These are phyloP conservation scores for Tuber brumale DNA, from an alignment of 495 filamentous ascomycete genomes.

Conservation along the genomic window DNA sequence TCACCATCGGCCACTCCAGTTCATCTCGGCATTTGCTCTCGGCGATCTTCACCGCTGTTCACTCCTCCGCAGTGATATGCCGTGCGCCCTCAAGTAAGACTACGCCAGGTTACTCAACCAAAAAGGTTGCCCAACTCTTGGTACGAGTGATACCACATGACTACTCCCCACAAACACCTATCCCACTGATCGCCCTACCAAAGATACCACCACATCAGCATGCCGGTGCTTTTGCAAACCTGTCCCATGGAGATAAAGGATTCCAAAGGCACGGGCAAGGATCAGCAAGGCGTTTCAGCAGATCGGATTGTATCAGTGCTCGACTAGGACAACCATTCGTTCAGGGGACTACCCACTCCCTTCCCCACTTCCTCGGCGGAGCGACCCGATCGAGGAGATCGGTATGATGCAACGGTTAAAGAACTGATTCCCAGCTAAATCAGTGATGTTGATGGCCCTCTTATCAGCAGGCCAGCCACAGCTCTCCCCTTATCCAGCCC, in stretches of 20 bases:
- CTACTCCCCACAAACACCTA: not conserved
- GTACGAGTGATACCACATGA: not conserved
- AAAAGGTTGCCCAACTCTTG: not conserved
- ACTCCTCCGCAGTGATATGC: not conserved
- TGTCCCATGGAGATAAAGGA: not conserved
- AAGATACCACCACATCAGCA: not conserved
- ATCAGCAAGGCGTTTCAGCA: not conserved
- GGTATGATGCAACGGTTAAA: not conserved
- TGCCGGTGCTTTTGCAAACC: not conserved
- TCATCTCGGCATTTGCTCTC: not conserved
- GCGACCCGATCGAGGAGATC: not conserved
- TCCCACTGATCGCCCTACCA: not conserved
- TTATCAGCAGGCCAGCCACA: not conserved
- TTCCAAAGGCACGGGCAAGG: not conserved
- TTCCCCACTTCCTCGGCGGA: not conserved
- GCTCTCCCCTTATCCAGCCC: not conserved
- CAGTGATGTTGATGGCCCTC: not conserved
- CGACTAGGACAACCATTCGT: not conserved
- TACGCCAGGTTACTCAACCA: not conserved
- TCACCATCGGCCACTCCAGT: not conserved
- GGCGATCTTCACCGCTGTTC: not conserved
- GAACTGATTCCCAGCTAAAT: not conserved
- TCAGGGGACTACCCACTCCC: not conserved
- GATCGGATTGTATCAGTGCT: not conserved
- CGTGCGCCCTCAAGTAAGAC: not conserved